Conservation (phyloP, 2,329 filamentous ascomycete species). For the Arthroderma sp. region DNA sequence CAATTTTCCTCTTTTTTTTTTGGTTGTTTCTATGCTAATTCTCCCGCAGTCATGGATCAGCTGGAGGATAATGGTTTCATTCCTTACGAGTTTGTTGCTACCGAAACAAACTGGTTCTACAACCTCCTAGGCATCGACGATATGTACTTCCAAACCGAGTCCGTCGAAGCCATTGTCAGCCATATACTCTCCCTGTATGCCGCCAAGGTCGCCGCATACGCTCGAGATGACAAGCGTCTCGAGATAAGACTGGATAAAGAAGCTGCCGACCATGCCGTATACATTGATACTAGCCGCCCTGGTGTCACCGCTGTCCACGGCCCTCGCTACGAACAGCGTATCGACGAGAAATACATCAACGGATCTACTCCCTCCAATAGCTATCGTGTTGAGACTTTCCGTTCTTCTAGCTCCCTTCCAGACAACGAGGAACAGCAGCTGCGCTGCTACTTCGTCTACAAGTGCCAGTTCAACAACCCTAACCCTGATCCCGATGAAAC, state of each 20-base stretch:
- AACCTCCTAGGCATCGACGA: constrained; percentile 94
- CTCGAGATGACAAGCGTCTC: constrained; percentile 81
- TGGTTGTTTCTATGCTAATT: neutral
- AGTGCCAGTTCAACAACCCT: constrained; percentile 74
- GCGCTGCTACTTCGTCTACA: constrained; percentile 97
- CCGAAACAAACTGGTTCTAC: constrained; percentile 93
- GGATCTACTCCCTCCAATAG: constrained; percentile 55
- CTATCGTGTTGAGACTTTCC: constrained; percentile 95
- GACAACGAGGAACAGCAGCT: constrained; percentile 65
- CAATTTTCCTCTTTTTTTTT: constrained; percentile 1
- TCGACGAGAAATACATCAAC: constrained; percentile 92
- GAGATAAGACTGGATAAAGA: constrained; percentile 96
- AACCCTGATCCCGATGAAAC: constrained; percentile 66
- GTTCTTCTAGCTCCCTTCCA: constrained; percentile 70
- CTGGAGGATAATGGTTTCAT: constrained; percentile 75
- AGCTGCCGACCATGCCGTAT: constrained; percentile 85
- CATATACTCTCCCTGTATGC: constrained; percentile 95
- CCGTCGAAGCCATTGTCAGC: constrained; percentile 71
- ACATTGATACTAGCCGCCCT: constrained; percentile 93
- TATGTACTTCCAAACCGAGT: constrained; percentile 92
- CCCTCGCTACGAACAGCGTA: constrained; percentile 83
- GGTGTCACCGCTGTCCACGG: constrained; percentile 64
- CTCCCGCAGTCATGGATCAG: constrained; percentile 58
- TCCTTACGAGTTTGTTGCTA: constrained; percentile 65
- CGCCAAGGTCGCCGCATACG: constrained; percentile 87